Evolutionary conservation across 345 rosid genomes (phyloP).

Genomic region (Eutrema japonicum): DNA sequence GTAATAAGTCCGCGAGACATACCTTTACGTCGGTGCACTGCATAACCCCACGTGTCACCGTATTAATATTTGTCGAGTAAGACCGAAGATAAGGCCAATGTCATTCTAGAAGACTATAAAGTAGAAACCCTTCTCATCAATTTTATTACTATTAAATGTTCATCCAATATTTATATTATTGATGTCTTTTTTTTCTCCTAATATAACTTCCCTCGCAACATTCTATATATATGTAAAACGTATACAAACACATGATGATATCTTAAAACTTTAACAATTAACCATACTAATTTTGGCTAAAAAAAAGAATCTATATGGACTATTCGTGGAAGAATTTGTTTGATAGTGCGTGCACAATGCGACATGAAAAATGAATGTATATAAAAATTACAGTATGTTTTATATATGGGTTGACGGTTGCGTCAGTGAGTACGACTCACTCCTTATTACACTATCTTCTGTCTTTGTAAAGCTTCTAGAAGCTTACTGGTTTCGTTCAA

Average conservation of each 20-base stretch:
- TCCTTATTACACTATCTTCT: neutral
- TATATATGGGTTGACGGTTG: slow-evolving; percentile 32
- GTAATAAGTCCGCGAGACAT: slow-evolving; percentile 17
- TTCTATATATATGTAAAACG: slow-evolving; percentile 1
- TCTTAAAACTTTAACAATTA: neutral
- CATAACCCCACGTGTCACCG: slow-evolving; percentile 4
- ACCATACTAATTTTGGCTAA: neutral
- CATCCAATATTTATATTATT: too few species aligned
- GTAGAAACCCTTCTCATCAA: neutral
- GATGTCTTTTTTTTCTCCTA: neutral
- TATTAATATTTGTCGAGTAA: neutral
- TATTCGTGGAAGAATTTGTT: too few species aligned
- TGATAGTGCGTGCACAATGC: too few species aligned
- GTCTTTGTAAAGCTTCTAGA: slow-evolving; percentile 24
- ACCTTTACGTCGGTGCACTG: slow-evolving; percentile 23
- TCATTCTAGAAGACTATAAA: slow-evolving; percentile 15
- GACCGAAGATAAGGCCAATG: neutral
- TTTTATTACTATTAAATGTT: neutral
- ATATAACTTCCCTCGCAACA: neutral
- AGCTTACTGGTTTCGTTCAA: neutral
- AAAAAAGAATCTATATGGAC: neutral
- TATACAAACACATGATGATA: neutral
- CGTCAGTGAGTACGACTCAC: slow-evolving; percentile 29
- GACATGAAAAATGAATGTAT: too few species aligned
- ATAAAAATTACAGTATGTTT: neutral